Percentiles rank a stretch among this genome's conserved stretches.
These are phyloP conservation scores for Ceriops tagal DNA, from an alignment of 345 rosid species.

Conservation along the genomic window DNA sequence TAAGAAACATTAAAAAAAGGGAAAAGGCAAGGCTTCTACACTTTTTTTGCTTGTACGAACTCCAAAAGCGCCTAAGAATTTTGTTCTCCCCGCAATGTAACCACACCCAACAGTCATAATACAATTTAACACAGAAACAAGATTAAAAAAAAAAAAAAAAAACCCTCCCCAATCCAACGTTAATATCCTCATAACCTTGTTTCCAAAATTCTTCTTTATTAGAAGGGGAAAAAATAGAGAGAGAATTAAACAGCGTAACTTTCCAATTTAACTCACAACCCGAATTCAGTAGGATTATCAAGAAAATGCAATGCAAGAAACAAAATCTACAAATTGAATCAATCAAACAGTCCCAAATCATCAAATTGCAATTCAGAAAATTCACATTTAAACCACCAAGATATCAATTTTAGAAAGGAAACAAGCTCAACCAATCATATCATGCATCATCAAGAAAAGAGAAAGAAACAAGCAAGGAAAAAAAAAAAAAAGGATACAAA, in stretches of 20 bases:
- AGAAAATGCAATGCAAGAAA: not conserved
- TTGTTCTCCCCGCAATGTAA: no score
- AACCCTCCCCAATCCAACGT: no score
- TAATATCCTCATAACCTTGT: no score
- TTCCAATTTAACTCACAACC: not conserved
- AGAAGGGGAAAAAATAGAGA: no score
- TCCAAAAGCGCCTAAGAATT: no score
- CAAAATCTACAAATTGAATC: not conserved
- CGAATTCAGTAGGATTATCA: not conserved
- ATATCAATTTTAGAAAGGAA: not conserved
- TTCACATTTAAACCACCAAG: not conserved
- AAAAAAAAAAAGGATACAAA: not conserved
- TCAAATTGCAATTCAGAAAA: not conserved
- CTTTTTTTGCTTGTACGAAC: no score
- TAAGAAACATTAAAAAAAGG: no score
- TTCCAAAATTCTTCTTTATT: no score
- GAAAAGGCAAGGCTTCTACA: no score
- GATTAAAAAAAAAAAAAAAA: no score
- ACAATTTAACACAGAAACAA: no score
- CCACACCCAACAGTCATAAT: no score
- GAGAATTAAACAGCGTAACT: not conserved
- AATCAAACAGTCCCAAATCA: not conserved
- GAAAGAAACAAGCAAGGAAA: not conserved
- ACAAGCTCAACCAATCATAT: not conserved
- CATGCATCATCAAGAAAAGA: not conserved